Evolutionary conservation across 179 eudicot species (phyloP).

Genomic region (Drosera spatulata): DNA sequence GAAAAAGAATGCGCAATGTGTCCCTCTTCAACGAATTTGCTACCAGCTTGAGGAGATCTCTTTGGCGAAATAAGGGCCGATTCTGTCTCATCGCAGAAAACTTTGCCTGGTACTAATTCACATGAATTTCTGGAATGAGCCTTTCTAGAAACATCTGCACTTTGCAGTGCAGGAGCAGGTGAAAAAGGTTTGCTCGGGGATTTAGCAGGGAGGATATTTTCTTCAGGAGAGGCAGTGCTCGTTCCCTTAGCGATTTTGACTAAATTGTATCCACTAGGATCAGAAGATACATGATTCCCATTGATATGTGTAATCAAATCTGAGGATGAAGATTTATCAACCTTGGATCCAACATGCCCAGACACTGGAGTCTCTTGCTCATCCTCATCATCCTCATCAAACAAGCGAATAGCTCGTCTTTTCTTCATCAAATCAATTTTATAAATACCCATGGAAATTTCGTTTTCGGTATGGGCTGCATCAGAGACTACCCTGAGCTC

Average conservation of each 20-base stretch:
- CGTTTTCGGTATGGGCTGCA: slow-evolving; percentile 11
- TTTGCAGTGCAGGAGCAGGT: slow-evolving; percentile 18
- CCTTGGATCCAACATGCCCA: slow-evolving; percentile 23
- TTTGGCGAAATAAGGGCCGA: slow-evolving; percentile 11
- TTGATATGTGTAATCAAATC: slow-evolving; percentile 13
- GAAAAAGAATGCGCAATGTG: slow-evolving; percentile 15
- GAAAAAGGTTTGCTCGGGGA: slow-evolving; percentile 9
- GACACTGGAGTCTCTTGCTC: slow-evolving; percentile 56
- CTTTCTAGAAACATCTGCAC: slow-evolving; percentile 20
- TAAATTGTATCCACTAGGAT: slow-evolving; percentile 14
- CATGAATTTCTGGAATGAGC: slow-evolving; percentile 14
- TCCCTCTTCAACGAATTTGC: too few relatives aligned
- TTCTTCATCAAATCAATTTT: slow-evolving; percentile 20
- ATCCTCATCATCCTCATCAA: slow-evolving; percentile 46
- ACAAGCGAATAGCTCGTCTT: slow-evolving; percentile 55
- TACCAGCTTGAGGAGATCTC: too few relatives aligned
- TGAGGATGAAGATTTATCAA: slow-evolving; percentile 7
- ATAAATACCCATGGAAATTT: slow-evolving; percentile 6
- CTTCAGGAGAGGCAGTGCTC: slow-evolving; percentile 18
- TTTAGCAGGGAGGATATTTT: slow-evolving; percentile 10
- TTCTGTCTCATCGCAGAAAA: slow-evolving; percentile 17
- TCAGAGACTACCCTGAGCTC: slow-evolving; percentile 17
- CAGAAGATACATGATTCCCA: slow-evolving; percentile 16
- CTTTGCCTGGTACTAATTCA: slow-evolving; percentile 14
- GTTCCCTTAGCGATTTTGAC: slow-evolving; percentile 10